Percentiles rank a stretch among this genome's conserved stretches.
These are phyloP conservation scores for Tulasnella sp. DNA, from an alignment of 768 basidiomycete species.

Conservation along the genomic window DNA sequence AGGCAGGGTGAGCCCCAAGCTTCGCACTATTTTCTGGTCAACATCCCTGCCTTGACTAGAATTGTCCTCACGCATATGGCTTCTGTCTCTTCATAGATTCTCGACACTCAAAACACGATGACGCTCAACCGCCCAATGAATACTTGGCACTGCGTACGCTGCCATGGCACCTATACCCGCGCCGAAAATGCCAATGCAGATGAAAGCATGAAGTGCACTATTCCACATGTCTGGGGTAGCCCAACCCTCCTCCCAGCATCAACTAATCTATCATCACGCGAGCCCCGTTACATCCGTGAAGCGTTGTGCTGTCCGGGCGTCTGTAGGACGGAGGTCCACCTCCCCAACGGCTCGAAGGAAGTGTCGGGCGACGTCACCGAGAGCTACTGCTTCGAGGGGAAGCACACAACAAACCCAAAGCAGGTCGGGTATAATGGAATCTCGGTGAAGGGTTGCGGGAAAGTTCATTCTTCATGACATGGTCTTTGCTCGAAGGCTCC, in stretches of 20 bases:
- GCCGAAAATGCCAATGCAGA: slow-evolving; percentile 14
- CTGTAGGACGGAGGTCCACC: not conserved
- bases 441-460: not conserved
- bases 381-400: slow-evolving; percentile 8
- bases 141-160: slow-evolving; percentile 21
- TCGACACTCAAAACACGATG: not conserved
- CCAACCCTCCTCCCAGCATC: not conserved
- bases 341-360: not conserved
- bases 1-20: no score
- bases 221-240: slow-evolving; percentile 7
- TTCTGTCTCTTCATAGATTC: no score
- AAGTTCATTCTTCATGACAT: not conserved
- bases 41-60: no score
- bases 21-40: no score
- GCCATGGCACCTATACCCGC: slow-evolving; percentile 10
- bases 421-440: not conserved
- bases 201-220: slow-evolving; percentile 12
- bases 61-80: no score
- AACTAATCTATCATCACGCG: not conserved
- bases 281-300: not conserved
- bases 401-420: slow-evolving; percentile 18
- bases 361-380: not conserved
- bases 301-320: slow-evolving; percentile 9
- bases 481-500: not conserved
- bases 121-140: slow-evolving; percentile 24